Evolutionary conservation across 306 rosid species (phyloP), one percentile per base, ranked within the genome.

Genomic region (Arachis hypogaea): DNA sequence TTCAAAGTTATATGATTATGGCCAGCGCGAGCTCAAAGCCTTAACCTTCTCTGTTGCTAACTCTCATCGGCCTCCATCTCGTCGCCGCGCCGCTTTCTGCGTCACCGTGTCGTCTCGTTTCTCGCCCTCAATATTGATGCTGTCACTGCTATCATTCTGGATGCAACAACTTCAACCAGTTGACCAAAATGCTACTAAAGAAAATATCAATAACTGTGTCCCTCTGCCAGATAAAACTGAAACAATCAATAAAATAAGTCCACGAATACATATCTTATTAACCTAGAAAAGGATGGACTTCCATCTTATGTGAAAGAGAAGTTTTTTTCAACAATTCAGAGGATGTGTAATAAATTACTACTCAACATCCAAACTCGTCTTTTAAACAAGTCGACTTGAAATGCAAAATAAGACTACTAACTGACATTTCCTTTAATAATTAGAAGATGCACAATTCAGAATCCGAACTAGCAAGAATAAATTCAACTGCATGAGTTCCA

Each of bases 151-250:
- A 1, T 1, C 1, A 22, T 22, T 22, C 28, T 22, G 28, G 28
- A 1, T 79, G 81, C 73, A 67, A 93, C 89, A 50, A 88, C 94
- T 68, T 88, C 98, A 44, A 93, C 71, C 76, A 93, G 67, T 77
- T 91, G 90, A 73, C 85, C 88, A 89, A 93, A 81, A 78, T 93
- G 97, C 85, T 84, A 89, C 88, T 89, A 93, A 73, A 87, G 89
- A 93, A 93, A 62, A 91, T 85, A 83, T 91, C 98, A 68, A 91
- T 78, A 62, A 89, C 85, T 33, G 87, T 74, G 71, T 93, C 98
- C 83, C 92, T 88, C 98, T 93, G 96, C 78, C 71, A 75, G 64
- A 86, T 75, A 62, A 56, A 82, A 71, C 73, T 55, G 52, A 55
- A 80, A 69, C 6, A 57, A 64, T 84, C 73, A 81, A 47, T 44